Conservation (phyloP, 179 eudicot genomes). For the Spinacia oleracea region DNA sequence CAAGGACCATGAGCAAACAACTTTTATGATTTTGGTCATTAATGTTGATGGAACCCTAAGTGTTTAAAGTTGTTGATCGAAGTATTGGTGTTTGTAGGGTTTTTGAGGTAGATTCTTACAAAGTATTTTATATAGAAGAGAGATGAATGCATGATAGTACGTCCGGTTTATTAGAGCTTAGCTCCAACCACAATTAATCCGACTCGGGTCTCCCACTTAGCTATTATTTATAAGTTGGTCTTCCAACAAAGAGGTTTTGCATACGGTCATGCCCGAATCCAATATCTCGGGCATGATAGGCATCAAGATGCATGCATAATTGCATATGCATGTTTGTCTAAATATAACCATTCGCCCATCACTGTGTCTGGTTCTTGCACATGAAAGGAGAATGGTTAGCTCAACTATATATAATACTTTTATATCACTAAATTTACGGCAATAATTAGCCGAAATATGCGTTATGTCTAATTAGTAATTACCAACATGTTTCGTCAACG, state of each 20-base stretch:
- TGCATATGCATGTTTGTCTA: background rate
- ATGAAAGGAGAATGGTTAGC: background rate
- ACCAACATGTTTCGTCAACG: background rate
- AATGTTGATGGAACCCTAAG: background rate
- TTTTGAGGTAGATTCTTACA: too few species aligned
- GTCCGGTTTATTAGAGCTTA: too few species aligned
- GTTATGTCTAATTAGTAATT: background rate
- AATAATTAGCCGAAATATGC: slow-evolving; percentile 12
- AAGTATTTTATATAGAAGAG: too few species aligned
- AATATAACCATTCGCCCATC: background rate
- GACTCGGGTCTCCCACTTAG: too few species aligned
- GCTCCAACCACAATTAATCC: too few species aligned
- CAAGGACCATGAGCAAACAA: background rate
- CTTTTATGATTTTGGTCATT: background rate
- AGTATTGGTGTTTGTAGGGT: background rate
- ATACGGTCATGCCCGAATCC: too few species aligned
- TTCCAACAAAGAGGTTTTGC: too few species aligned
- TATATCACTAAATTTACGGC: background rate
- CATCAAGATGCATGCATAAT: background rate
- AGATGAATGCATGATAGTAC: too few species aligned
- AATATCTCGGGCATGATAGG: too few species aligned
- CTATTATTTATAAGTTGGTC: too few species aligned
- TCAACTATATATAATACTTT: too few species aligned
- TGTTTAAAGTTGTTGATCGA: slow-evolving; percentile 17
- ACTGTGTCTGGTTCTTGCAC: background rate